These are phyloP conservation scores for Salix suchowensis DNA, from an alignment of 345 rosid species.

Conservation along the genomic window DNA sequence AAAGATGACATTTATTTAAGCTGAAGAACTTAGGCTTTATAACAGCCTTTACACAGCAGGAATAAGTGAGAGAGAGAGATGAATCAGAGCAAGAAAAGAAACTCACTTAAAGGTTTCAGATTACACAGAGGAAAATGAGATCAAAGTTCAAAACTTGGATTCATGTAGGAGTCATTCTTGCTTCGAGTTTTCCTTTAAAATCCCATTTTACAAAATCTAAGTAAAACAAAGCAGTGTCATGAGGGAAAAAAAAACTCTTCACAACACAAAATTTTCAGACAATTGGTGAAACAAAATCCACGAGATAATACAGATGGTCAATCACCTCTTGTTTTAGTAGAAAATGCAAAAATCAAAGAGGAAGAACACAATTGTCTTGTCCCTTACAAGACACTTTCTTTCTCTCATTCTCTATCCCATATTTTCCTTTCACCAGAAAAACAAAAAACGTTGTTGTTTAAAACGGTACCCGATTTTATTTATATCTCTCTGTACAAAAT, in stretches of 20 bases:
- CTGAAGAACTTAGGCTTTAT: no score
- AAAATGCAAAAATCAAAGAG: constrained; percentile 10
- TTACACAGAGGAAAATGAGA: no score
- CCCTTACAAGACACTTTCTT: constrained; percentile 7
- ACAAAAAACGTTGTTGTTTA: constrained; percentile 18
- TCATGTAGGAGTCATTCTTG: not conserved
- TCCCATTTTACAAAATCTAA: not conserved
- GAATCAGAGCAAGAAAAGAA: no score
- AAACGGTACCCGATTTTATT: constrained; percentile 11
- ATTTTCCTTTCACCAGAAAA: constrained; percentile 29
- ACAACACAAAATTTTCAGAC: constrained; percentile 1
- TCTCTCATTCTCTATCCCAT: constrained; percentile 43
- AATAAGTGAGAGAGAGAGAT: no score
- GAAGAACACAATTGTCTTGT: constrained; percentile 18
- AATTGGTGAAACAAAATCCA: constrained; percentile 14
- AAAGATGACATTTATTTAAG: no score
- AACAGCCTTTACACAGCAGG: no score
- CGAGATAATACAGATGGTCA: not conserved
- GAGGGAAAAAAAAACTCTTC: not conserved
- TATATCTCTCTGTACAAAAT: not conserved
- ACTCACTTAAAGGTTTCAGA: no score
- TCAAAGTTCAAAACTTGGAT: no score
- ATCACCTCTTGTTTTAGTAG: constrained; percentile 26
- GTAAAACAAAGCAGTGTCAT: constrained; percentile 12
- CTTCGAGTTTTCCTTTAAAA: constrained; percentile 6